Evolutionary conservation across 78 protist species (phyloP).

Genomic region (Dictyostelium firmibasis): DNA sequence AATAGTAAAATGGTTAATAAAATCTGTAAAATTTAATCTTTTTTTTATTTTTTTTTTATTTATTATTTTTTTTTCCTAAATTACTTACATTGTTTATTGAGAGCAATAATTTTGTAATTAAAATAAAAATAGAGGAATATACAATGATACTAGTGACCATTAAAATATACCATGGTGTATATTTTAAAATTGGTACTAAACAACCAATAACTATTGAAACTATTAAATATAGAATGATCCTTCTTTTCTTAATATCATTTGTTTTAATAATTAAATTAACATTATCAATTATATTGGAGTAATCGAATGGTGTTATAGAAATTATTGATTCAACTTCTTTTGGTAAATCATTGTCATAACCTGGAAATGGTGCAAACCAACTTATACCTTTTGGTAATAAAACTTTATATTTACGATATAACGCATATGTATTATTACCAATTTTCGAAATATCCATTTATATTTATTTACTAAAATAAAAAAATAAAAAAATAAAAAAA

Average conservation of each 20-base stretch:
- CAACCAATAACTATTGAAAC: not conserved
- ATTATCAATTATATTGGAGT: not conserved
- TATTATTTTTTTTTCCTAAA: no score
- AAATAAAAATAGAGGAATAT: not conserved
- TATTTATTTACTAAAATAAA: not conserved
- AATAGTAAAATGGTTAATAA: no score
- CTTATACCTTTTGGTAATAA: not conserved
- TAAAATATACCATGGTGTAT: not conserved
- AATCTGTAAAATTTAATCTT: no score
- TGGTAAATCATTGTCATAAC: not conserved
- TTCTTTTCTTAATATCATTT: not conserved
- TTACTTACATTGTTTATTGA: not conserved
- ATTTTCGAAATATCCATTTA: not conserved
- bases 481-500: not conserved
- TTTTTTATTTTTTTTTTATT: no score
- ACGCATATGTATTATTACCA: not conserved
- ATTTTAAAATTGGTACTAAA: not conserved
- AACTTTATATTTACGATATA: not conserved
- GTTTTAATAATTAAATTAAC: not conserved
- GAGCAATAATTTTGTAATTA: not conserved
- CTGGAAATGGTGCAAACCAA: not conserved
- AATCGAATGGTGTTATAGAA: not conserved
- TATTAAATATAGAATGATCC: not conserved
- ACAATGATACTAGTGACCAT: not conserved
- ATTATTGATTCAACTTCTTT: not conserved